These are phyloP conservation scores for Turritis glabra DNA, from an alignment of 345 rosid species.

Conservation along the genomic window DNA sequence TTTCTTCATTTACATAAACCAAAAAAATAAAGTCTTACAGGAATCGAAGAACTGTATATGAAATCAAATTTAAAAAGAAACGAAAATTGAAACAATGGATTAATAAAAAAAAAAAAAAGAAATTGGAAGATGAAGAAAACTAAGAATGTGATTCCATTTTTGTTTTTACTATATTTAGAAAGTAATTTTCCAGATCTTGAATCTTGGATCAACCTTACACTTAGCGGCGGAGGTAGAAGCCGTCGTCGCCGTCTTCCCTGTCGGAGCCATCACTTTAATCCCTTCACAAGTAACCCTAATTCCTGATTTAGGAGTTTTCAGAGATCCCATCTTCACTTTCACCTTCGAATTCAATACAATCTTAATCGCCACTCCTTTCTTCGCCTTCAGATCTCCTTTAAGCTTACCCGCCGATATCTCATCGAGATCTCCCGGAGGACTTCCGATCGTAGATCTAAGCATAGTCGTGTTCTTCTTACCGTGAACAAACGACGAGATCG, in stretches of 20 bases:
- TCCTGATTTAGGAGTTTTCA: slow-evolving; percentile 59
- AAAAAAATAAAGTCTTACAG: slow-evolving; percentile 13
- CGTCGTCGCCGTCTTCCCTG: slow-evolving; percentile 56
- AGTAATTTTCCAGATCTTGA: slow-evolving; percentile 92
- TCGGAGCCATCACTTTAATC: slow-evolving; percentile 53
- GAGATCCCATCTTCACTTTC: slow-evolving; percentile 64
- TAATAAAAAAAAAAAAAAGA: not conserved
- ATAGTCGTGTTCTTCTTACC: slow-evolving; percentile 71
- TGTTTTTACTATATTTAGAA: slow-evolving; percentile 33
- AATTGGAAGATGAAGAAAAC: not conserved
- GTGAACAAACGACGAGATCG: slow-evolving; percentile 59
- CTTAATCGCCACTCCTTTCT: slow-evolving; percentile 57
- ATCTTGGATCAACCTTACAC: slow-evolving; percentile 75
- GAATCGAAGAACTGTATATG: slow-evolving; percentile 20
- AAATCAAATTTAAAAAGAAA: slow-evolving; percentile 14
- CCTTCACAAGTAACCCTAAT: slow-evolving; percentile 71
- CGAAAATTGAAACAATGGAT: slow-evolving; percentile 18
- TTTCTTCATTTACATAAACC: slow-evolving; percentile 35
- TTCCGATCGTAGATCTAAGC: slow-evolving; percentile 51
- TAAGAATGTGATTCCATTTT: not conserved
- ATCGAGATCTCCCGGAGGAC: slow-evolving; percentile 45
- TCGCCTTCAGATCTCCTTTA: slow-evolving; percentile 56
- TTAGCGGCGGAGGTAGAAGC: slow-evolving; percentile 58
- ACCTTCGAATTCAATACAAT: slow-evolving; percentile 63
- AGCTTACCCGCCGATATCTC: slow-evolving; percentile 50